A percentile compares a stretch with the other conserved stretches of the same genome.
These are phyloP conservation scores for Staphylotrichum tortipilum DNA, from an alignment of 495 filamentous ascomycete species.

Conservation along the genomic window DNA sequence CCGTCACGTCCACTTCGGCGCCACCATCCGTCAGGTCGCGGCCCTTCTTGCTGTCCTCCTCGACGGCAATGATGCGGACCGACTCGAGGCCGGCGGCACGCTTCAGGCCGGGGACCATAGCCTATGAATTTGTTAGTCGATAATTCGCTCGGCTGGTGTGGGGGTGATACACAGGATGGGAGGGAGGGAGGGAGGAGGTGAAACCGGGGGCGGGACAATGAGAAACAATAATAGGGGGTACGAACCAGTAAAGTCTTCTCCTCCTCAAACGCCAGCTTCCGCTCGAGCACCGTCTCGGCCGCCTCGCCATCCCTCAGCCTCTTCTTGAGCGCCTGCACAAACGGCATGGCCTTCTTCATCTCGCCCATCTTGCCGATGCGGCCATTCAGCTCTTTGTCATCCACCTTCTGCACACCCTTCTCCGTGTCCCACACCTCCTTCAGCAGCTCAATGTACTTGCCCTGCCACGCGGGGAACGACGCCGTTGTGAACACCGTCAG, in stretches of 20 bases:
- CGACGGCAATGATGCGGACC: conserved; percentile 56
- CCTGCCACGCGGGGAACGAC: conserved; percentile 80
- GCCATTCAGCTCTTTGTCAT: conserved; percentile 72
- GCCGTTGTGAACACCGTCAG: conserved; percentile 78
- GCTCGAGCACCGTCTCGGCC: conserved; percentile 59
- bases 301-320: conserved; percentile 55
- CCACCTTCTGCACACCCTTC: conserved; percentile 40
- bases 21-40: conserved; percentile 40
- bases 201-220: too few species aligned
- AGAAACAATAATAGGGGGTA: too few species aligned
- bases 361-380: conserved; percentile 70
- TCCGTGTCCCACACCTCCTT: conserved; percentile 45
- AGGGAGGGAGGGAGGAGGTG: neutral
- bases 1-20: conserved; percentile 48
- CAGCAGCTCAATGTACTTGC: conserved; percentile 78
- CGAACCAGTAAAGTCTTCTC: conserved; percentile 51
- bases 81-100: conserved; percentile 55
- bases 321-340: conserved; percentile 79
- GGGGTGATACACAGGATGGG: neutral
- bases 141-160: neutral
- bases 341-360: conserved; percentile 98
- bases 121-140: conserved; percentile 11
- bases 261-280: conserved; percentile 83
- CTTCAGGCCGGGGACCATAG: conserved; percentile 40
- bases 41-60: conserved; percentile 61